Evolutionary conservation across 2,329 filamentous ascomycete species (phyloP).

Genomic region (Ceratocystis harringtonii): DNA sequence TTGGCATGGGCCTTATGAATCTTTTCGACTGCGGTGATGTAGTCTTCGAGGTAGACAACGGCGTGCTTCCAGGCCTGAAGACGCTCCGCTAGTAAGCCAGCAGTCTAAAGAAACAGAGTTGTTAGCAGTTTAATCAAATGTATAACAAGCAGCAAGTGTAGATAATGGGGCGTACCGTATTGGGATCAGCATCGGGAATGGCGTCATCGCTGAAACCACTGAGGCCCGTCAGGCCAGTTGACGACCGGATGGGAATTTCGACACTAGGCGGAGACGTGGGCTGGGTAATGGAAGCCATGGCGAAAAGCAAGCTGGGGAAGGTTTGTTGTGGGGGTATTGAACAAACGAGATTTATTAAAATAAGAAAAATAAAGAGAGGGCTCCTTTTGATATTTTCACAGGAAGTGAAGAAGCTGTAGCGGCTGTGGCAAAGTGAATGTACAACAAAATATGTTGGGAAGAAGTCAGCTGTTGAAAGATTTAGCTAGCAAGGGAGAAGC

Average conservation of each 20-base stretch:
- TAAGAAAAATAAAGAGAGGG: slow-evolving; percentile 11
- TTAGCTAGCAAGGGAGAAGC: background rate
- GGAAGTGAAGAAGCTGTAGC: background rate
- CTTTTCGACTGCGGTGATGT: slow-evolving; percentile 73
- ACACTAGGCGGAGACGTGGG: slow-evolving; percentile 9
- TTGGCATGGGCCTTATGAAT: slow-evolving; percentile 72
- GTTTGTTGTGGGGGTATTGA: background rate
- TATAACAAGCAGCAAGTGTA: background rate
- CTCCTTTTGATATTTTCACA: background rate
- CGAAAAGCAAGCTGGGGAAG: background rate
- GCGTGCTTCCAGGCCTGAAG: slow-evolving; percentile 94
- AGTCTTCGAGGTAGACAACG: slow-evolving; percentile 80
- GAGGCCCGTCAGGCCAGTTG: slow-evolving; percentile 19
- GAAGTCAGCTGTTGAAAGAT: background rate
- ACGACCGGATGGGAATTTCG: slow-evolving; percentile 9
- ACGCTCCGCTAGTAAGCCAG: slow-evolving; percentile 70
- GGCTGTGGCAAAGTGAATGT: background rate
- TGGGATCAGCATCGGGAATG: slow-evolving; percentile 42
- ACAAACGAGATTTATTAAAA: slow-evolving; percentile 11
- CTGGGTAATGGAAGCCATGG: slow-evolving; percentile 11
- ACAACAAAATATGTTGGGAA: slow-evolving; percentile 1
- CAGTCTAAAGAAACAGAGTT: slow-evolving; percentile 36
- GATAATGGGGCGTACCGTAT: slow-evolving; percentile 29
- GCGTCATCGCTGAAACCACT: slow-evolving; percentile 41
- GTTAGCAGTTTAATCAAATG: background rate